Conservation (phyloP, 352 stramenopile species). For the Blastocystis sp. region DNA sequence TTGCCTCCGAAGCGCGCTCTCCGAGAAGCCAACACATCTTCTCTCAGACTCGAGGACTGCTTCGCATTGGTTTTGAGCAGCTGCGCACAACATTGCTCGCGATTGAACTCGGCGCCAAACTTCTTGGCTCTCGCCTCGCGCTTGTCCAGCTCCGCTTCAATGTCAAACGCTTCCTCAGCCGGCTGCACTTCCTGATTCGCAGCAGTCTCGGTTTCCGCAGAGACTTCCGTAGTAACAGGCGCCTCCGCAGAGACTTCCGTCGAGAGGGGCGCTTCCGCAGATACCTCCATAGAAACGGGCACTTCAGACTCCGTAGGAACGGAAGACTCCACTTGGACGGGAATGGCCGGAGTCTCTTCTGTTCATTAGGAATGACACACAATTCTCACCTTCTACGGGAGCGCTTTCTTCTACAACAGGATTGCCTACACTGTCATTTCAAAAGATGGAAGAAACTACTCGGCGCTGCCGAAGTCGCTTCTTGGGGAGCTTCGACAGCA, state of each 20-base stretch:
- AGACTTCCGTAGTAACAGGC: background rate
- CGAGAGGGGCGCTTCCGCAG: too few species aligned
- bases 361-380: too few species aligned
- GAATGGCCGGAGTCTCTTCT: too few species aligned
- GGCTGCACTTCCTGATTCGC: background rate
- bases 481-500: too few species aligned
- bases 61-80: background rate
- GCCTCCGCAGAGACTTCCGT: background rate
- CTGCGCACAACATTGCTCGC: conserved; percentile 16
- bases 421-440: too few species aligned
- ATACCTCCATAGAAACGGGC: too few species aligned
- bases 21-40: background rate
- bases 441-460: too few species aligned
- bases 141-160: conserved; percentile 39
- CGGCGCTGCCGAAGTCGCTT: too few species aligned
- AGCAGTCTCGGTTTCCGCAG: background rate
- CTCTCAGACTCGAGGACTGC: background rate
- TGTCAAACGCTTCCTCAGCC: conserved; percentile 11
- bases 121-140: conserved; percentile 16
- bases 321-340: too few species aligned
- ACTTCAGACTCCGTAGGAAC: too few species aligned
- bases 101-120: conserved; percentile 33
- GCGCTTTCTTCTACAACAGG: too few species aligned
- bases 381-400: too few species aligned
- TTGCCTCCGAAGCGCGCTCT: background rate